These are phyloP conservation scores for Fusarium veterinarium DNA, from an alignment of 2,329 filamentous ascomycete genomes.

Conservation along the genomic window DNA sequence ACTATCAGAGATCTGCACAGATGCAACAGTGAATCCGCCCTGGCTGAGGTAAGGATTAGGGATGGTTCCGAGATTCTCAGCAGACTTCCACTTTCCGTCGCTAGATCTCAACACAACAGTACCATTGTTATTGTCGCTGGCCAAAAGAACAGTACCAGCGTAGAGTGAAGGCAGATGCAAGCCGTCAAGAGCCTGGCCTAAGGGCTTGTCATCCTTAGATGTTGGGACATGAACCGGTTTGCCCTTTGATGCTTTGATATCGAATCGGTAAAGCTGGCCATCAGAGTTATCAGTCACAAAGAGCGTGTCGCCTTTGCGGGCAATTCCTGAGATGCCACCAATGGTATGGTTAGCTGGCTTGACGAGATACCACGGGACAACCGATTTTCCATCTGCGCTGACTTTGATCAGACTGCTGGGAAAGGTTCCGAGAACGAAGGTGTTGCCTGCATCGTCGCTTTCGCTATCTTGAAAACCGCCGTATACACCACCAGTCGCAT, in stretches of 20 bases:
- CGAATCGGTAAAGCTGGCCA: slow-evolving; percentile 51
- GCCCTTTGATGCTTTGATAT: slow-evolving; percentile 36
- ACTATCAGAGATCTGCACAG: slow-evolving; percentile 22
- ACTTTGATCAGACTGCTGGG: slow-evolving; percentile 52
- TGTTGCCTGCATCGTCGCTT: slow-evolving; percentile 50
- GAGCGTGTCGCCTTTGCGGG: slow-evolving; percentile 35
- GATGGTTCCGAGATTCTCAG: slow-evolving; percentile 51
- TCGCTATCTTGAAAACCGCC: slow-evolving; percentile 56
- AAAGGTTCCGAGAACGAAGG: slow-evolving; percentile 53
- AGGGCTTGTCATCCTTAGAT: background rate
- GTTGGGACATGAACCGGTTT: background rate
- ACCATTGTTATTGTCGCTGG: slow-evolving; percentile 47
- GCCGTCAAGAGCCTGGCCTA: slow-evolving; percentile 40
- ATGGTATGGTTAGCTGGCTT: slow-evolving; percentile 42
- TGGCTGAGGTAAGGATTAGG: slow-evolving; percentile 30
- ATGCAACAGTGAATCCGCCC: slow-evolving; percentile 23
- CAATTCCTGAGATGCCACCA: background rate
- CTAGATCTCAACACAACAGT: slow-evolving; percentile 51
- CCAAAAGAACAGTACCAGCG: slow-evolving; percentile 49
- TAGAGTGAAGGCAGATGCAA: slow-evolving; percentile 50
- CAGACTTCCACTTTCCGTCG: slow-evolving; percentile 50
- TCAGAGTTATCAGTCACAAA: slow-evolving; percentile 46
- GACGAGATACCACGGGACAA: slow-evolving; percentile 49
- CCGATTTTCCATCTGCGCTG: slow-evolving; percentile 43
- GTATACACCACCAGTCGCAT: slow-evolving; percentile 45